These are phyloP conservation scores for Sporothrix inflata DNA, from an alignment of 2,329 filamentous ascomycete genomes.

Conservation along the genomic window DNA sequence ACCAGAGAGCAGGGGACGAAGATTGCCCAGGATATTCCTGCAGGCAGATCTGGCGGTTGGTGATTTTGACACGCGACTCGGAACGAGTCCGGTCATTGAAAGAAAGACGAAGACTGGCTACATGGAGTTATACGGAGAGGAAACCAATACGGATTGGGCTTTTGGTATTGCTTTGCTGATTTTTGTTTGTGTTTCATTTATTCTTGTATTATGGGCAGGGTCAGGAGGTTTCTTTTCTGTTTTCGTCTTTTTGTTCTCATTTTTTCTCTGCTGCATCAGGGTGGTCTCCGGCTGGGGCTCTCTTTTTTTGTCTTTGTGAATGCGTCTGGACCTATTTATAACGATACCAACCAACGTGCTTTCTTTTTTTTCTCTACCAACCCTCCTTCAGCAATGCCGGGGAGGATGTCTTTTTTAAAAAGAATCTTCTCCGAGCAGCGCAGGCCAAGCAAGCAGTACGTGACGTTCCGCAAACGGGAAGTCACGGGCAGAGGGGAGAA, in stretches of 20 bases:
- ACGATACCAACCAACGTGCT: constrained; percentile 25
- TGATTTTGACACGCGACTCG: not conserved
- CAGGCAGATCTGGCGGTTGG: not conserved
- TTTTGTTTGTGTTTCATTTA: not conserved
- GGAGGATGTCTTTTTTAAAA: not conserved
- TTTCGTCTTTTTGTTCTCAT: not conserved
- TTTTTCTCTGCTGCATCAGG: constrained; percentile 1
- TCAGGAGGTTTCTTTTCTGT: not conserved
- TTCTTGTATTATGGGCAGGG: not conserved
- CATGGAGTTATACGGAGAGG: constrained; percentile 9
- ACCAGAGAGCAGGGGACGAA: not conserved
- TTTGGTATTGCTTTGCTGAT: not conserved
- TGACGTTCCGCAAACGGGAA: not conserved
- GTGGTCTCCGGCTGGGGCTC: constrained; percentile 5
- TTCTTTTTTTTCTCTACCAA: not conserved
- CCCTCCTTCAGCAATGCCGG: not conserved
- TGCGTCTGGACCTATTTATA: constrained; percentile 18
- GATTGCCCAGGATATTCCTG: not conserved
- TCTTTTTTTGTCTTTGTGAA: constrained; percentile 15
- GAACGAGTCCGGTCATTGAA: not conserved
- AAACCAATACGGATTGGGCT: not conserved
- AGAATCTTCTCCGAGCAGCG: not conserved
- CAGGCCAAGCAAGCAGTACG: not conserved
- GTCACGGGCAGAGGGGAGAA: not conserved
- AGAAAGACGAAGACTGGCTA: not conserved